These are phyloP conservation scores for Hericium alpestre DNA, from an alignment of 768 basidiomycete species.

Conservation along the genomic window DNA sequence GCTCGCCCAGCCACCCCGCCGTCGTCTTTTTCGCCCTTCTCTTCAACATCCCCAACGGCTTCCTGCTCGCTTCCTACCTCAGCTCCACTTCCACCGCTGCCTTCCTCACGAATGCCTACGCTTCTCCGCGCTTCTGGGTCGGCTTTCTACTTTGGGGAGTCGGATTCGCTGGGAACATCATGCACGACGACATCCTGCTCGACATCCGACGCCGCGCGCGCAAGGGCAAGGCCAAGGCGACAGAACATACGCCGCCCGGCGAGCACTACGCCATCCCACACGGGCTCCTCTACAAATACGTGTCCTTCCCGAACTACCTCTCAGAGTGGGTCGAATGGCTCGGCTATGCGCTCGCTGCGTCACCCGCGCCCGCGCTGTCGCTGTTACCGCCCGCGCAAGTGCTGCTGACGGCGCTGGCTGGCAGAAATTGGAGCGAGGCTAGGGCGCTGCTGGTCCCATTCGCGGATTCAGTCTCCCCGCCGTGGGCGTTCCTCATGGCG, in stretches of 20 bases:
- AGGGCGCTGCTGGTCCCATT: slow-evolving; percentile 17
- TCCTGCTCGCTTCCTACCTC: slow-evolving; percentile 59
- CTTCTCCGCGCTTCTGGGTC: slow-evolving; percentile 42
- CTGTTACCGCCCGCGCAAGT: neutral
- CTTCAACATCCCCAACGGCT: slow-evolving; percentile 72
- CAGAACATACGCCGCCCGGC: neutral
- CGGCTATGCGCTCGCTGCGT: slow-evolving; percentile 73
- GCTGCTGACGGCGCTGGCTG: neutral
- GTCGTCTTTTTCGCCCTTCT: slow-evolving; percentile 43
- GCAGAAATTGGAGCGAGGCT: neutral
- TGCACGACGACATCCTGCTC: slow-evolving; percentile 85
- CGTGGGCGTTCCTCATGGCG: slow-evolving; percentile 67
- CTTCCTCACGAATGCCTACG: slow-evolving; percentile 27
- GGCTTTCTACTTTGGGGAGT: slow-evolving; percentile 57
- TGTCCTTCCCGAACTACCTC: slow-evolving; percentile 90
- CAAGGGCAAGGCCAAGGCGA: slow-evolving; percentile 21
- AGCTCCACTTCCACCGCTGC: slow-evolving; percentile 42
- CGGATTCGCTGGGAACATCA: slow-evolving; percentile 72
- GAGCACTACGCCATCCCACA: slow-evolving; percentile 69
- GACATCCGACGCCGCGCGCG: slow-evolving; percentile 61
- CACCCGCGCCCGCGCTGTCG: slow-evolving; percentile 27
- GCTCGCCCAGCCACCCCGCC: slow-evolving; percentile 62
- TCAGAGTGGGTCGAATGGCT: slow-evolving; percentile 95
- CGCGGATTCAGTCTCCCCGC: slow-evolving; percentile 42
- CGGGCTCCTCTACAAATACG: slow-evolving; percentile 60